phyloP scores from a whole-genome alignment of 192 early-diverging fungal genomes.

The Chytriomyces hyalinus region DNA sequence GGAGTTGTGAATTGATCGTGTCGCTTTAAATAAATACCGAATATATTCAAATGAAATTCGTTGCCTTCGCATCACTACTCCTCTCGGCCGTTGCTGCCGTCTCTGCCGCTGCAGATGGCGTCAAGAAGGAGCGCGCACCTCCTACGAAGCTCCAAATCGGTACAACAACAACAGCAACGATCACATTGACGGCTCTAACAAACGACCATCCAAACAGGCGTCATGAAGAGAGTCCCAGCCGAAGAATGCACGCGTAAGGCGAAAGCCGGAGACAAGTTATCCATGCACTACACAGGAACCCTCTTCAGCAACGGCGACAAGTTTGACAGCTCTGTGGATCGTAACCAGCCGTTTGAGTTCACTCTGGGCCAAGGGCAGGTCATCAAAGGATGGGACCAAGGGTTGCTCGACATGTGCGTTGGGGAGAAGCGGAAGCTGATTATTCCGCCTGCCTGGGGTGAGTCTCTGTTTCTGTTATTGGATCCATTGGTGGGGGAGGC shows the following conservation, averaged over 20 bases:
- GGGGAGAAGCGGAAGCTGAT: conserved; percentile 77
- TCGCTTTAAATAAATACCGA: not conserved
- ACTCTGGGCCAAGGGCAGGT: conserved; percentile 64
- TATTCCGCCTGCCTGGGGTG: conserved; percentile 56
- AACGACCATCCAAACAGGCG: not conserved
- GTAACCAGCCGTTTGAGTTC: conserved; percentile 72
- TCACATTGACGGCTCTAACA: no score
- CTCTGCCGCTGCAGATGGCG: not conserved
- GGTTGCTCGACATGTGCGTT: conserved; percentile 74
- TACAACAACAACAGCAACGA: no score
- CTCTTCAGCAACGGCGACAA: conserved; percentile 49
- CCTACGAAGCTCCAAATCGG: conserved; percentile 1
- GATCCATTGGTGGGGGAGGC: no score
- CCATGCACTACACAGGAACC: conserved; percentile 27
- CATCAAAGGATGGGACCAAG: conserved; percentile 84
- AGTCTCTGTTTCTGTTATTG: no score
- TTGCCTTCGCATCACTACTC: not conserved
- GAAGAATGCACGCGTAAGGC: conserved; percentile 58
- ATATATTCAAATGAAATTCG: not conserved
- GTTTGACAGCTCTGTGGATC: conserved; percentile 77
- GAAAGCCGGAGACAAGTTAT: conserved; percentile 37
- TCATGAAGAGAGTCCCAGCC: conserved; percentile 42
- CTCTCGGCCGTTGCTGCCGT: not conserved
- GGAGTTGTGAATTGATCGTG: not conserved
- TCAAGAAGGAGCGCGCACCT: not conserved